A percentile compares a stretch with the other conserved stretches of the same genome.
Conservation (phyloP, 176 grass and related monocot genomes). For the Juncus inflexus region DNA sequence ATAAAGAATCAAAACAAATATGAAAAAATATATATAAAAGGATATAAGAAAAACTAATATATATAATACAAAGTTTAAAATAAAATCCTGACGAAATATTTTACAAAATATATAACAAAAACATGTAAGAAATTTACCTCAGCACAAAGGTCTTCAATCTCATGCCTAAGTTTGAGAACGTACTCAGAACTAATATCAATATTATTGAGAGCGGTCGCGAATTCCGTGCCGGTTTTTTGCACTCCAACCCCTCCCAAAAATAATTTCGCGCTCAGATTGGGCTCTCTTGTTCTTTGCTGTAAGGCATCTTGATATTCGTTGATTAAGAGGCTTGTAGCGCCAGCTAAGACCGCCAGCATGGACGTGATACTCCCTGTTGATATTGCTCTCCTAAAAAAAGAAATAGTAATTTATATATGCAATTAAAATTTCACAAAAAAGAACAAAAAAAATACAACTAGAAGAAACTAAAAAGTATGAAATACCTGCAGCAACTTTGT, state of each 20-base stretch:
- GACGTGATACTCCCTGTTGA: slow-evolving; percentile 88
- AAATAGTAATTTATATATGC: no score
- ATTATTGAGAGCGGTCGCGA: slow-evolving; percentile 81
- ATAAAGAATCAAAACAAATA: no score
- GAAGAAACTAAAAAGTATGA: no score
- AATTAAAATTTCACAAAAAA: no score
- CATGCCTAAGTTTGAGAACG: slow-evolving; percentile 80
- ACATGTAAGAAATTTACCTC: slow-evolving; percentile 40
- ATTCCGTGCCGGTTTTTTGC: slow-evolving; percentile 79
- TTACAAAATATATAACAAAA: no score
- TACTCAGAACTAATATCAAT: slow-evolving; percentile 90
- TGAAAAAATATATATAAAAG: no score
- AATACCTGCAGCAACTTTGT: slow-evolving; percentile 64
- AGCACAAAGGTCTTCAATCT: slow-evolving; percentile 71
- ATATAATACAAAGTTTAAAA: no score
- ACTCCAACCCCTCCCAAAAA: slow-evolving; percentile 85
- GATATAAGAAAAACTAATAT: no score
- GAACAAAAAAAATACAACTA: no score
- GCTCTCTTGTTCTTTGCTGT: slow-evolving; percentile 74
- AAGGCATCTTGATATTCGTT: slow-evolving; percentile 95
- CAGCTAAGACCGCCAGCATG: slow-evolving; percentile 69
- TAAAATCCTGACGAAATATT: no score
- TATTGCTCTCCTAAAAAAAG: slow-evolving; percentile 41
- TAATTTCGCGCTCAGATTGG: slow-evolving; percentile 80
- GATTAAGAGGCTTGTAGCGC: slow-evolving; percentile 54